Evolutionary conservation across 352 stramenopile species (phyloP).

Genomic region (Phytophthora hybrid): DNA sequence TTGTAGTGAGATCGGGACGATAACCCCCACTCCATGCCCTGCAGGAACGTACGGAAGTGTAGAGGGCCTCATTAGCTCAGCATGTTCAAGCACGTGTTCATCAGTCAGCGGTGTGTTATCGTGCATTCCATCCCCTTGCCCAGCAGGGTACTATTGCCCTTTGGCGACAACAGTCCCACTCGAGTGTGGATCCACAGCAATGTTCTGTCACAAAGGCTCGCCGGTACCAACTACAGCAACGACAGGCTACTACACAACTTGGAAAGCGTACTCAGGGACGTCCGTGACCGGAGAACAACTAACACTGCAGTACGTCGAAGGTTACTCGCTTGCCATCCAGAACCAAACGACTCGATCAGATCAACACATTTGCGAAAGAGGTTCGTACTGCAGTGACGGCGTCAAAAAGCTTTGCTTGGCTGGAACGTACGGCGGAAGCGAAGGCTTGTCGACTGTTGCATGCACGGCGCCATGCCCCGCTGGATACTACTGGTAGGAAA

Average conservation of each 20-base stretch:
- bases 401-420: constrained; percentile 61
- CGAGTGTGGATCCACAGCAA: constrained; percentile 45
- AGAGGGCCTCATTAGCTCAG: constrained; percentile 49
- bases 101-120: constrained; percentile 12
- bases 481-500: constrained; percentile 69
- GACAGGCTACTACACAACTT: constrained; percentile 69
- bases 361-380: constrained; percentile 62
- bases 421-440: constrained; percentile 53
- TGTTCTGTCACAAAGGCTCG: constrained; percentile 68
- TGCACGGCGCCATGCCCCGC: constrained; percentile 68
- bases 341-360: constrained; percentile 54
- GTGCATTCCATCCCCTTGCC: constrained; percentile 63
- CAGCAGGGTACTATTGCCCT: constrained; percentile 66
- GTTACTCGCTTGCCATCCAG: constrained; percentile 32
- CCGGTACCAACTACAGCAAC: constrained; percentile 42
- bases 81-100: constrained; percentile 59
- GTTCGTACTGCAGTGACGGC: constrained; percentile 62
- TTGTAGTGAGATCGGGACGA: constrained; percentile 45
- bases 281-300: constrained; percentile 20
- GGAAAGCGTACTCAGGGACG: constrained; percentile 29
- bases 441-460: constrained; percentile 47
- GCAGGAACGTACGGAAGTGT: constrained; percentile 50
- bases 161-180: constrained; percentile 39
- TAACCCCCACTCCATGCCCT: constrained; percentile 54
- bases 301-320: constrained; percentile 57